These are phyloP conservation scores for Xylaria bambusicola DNA, from an alignment of 495 filamentous ascomycete genomes.

Conservation along the genomic window DNA sequence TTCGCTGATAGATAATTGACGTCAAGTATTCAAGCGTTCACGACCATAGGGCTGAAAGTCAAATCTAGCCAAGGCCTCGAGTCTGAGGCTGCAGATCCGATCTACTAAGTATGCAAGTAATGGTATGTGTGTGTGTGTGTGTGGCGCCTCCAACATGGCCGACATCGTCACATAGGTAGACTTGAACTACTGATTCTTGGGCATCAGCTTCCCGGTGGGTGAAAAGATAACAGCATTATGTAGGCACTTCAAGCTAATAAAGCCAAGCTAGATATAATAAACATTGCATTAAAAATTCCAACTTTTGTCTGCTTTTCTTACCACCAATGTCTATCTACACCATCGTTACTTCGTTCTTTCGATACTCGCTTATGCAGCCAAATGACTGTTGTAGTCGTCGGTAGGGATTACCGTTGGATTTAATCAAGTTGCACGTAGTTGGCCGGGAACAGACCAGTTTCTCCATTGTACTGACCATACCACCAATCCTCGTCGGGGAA, in stretches of 20 bases:
- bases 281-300: conserved; percentile 6
- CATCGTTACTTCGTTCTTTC: conserved; percentile 1
- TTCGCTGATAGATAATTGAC: neutral
- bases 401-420: conserved; percentile 5
- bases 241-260: neutral
- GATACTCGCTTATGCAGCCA: conserved; percentile 16
- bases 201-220: no score
- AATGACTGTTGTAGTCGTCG: neutral
- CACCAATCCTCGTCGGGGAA: conserved; percentile 99
- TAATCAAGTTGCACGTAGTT: conserved; percentile 75
- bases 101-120: no score
- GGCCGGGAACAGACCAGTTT: conserved; percentile 86
- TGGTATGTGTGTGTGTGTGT: no score
- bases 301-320: conserved; percentile 14
- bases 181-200: no score
- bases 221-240: no score
- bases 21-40: neutral
- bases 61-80: conserved; percentile 2
- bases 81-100: conserved; percentile 7
- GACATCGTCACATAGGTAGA: no score
- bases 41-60: conserved; percentile 17
- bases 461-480: conserved; percentile 80
- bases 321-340: conserved; percentile 12
- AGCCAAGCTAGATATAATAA: neutral
- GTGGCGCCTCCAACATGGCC: no score